Conservation (phyloP, 1,139 yeast genomes). For the Maudiozyma humilis region DNA sequence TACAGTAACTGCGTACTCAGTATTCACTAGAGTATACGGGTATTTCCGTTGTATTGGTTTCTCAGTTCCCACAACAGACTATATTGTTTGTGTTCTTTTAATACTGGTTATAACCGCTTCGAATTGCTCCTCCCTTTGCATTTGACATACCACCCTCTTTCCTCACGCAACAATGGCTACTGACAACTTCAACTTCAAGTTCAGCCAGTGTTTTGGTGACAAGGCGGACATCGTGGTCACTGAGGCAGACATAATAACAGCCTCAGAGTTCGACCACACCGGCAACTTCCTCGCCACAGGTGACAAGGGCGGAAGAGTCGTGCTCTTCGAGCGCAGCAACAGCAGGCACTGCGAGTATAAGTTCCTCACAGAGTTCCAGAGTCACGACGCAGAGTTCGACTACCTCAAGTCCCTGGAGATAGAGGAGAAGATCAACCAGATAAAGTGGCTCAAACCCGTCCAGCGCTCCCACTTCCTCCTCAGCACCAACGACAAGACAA, state of each 20-base stretch:
- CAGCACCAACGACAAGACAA: conserved; percentile 93
- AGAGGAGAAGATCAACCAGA: conserved; percentile 95
- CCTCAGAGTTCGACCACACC: conserved; percentile 92
- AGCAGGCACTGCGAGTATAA: conserved; percentile 80
- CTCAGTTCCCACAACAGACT: no score
- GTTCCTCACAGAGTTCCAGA: conserved; percentile 93
- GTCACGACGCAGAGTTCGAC: conserved; percentile 98
- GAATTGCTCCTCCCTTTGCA: no score
- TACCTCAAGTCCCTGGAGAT: conserved; percentile 91
- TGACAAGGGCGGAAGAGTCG: conserved; percentile 97
- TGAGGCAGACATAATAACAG: conserved; percentile 94
- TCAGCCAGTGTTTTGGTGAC: conserved; percentile 94
- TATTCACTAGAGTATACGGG: no score
- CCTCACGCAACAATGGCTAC: conserved; percentile 2
- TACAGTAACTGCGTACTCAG: no score
- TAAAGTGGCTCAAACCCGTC: conserved; percentile 88
- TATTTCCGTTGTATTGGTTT: no score
- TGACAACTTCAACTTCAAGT: conserved; percentile 39
- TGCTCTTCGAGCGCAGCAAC: conserved; percentile 83
- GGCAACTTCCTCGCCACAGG: conserved; percentile 97
- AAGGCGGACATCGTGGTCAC: conserved; percentile 96
- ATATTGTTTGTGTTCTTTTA: no score
- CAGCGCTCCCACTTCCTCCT: conserved; percentile 83
- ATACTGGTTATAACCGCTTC: no score
- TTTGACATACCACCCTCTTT: no score